Evolutionary conservation across 768 basidiomycete genomes (phyloP), one percentile per base, ranked within the genome.

Genomic region (Scleroderma bovista): DNA sequence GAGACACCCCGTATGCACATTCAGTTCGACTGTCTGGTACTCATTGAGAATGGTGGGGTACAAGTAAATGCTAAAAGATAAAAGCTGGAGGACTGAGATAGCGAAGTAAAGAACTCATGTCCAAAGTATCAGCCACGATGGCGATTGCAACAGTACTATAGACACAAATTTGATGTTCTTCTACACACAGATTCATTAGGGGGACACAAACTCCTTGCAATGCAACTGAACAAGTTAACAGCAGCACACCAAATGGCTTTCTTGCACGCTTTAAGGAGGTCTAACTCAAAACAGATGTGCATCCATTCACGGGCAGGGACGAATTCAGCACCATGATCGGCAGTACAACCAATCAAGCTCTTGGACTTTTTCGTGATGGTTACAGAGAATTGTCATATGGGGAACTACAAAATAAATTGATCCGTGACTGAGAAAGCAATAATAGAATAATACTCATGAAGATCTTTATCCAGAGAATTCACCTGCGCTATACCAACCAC

Each of bases 401-500:
- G 96, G 96, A 34, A 99, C 93, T 97, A 64, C 1, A 46, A 34
- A 50, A n/a, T 11, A 50, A n/a, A n/a, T n/a, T n/a, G n/a, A 26
- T 43, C 13, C 51, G 44, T 22, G 24, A 37, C 41, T 23, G 17
- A 31, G 37, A 22, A 36, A 11, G 20, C 51, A 34, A 41, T 22
- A 19, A 2, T 19, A 10, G 51, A 31, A 20, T 37, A 52, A 46
- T 11, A 85, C 94, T 81, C 69, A 96, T 94, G 66, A 51, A 99
- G 83, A 78, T 99, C 96, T 69, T 99, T 99, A 23, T 98, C 94
- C 0, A 96, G 96, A 13, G 96, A 96, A 66, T 96, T 97, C 96
- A 99, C 98, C 68, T 97, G 93, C 10, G 96, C 96, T 96, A 98
- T 99, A 70, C 96, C 96, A 55, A 99, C 96, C 44, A 98, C 96